A percentile compares a stretch with the other conserved stretches of the same genome.
Evolutionary conservation across 106 monocot genomes (phyloP).

Genomic region (Allium cepa): DNA sequence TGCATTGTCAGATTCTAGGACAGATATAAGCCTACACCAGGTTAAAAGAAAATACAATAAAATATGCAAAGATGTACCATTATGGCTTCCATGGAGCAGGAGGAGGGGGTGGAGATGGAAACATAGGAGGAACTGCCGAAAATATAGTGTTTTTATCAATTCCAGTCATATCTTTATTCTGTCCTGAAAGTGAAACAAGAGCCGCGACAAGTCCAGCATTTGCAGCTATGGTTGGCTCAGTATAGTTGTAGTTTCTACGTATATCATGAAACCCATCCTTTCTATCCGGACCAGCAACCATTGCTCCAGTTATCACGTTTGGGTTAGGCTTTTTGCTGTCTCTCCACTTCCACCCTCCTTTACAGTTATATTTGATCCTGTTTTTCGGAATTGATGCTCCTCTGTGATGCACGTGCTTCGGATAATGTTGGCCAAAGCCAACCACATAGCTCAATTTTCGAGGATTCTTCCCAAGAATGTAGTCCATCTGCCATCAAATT

Average conservation of each 20-base stretch:
- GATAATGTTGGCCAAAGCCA: slow-evolving; percentile 45
- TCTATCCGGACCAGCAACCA: slow-evolving; percentile 71
- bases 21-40: no score
- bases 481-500: slow-evolving; percentile 42
- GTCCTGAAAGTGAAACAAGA: slow-evolving; percentile 46
- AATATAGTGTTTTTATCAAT: slow-evolving; percentile 72
- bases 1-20: no score
- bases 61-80: neutral
- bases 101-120: slow-evolving; percentile 59
- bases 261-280: slow-evolving; percentile 59
- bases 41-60: no score
- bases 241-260: slow-evolving; percentile 65
- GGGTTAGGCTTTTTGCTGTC: slow-evolving; percentile 62
- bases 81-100: slow-evolving; percentile 73
- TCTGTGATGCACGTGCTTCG: slow-evolving; percentile 70
- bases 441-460: slow-evolving; percentile 78
- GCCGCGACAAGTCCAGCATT: slow-evolving; percentile 82
- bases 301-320: slow-evolving; percentile 50
- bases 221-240: slow-evolving; percentile 60
- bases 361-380: slow-evolving; percentile 44
- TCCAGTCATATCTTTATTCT: slow-evolving; percentile 14
- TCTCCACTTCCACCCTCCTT: slow-evolving; percentile 86
- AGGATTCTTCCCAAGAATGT: slow-evolving; percentile 71
- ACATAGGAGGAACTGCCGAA: slow-evolving; percentile 75
- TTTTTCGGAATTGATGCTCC: slow-evolving; percentile 72